phyloP scores from a whole-genome alignment of 2,329 filamentous ascomycete species.

The Scedosporium boydii region DNA sequence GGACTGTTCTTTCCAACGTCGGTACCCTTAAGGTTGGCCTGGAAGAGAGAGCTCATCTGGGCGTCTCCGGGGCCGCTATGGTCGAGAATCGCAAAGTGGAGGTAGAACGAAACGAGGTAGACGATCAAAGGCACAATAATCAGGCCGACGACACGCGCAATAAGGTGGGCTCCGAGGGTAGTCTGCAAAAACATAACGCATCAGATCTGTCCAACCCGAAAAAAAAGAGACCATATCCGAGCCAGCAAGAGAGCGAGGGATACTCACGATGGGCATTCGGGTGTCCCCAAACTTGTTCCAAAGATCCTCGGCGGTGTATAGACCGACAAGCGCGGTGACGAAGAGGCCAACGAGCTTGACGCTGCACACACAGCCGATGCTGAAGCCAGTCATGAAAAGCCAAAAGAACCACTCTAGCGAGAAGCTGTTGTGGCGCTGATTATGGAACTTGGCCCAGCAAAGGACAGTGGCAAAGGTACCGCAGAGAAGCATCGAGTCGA shows the following conservation, averaged over 20 bases:
- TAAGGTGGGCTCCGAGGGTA: constrained; percentile 68
- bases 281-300: constrained; percentile 97
- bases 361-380: constrained; percentile 95
- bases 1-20: constrained; percentile 92
- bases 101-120: constrained; percentile 90
- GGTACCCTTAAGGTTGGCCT: constrained; percentile 89
- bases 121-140: constrained; percentile 84
- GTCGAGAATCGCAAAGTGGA: constrained; percentile 90
- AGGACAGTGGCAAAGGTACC: constrained; percentile 97
- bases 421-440: constrained; percentile 76
- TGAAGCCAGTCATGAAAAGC: constrained; percentile 87
- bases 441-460: constrained; percentile 96
- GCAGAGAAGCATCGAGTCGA: constrained; percentile 97
- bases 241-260: not conserved
- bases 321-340: constrained; percentile 83
- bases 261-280: constrained; percentile 72
- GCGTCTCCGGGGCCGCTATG: constrained; percentile 93
- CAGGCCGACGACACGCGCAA: constrained; percentile 71
- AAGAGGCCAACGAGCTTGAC: constrained; percentile 98
- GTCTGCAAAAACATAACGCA: constrained; percentile 17
- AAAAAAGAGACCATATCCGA: not conserved
- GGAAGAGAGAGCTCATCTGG: constrained; percentile 99
- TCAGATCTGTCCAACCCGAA: not conserved
- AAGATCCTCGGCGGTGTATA: constrained; percentile 93
- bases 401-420: constrained; percentile 88